Evolutionary conservation across 176 grass and related monocot species (phyloP), one percentile per base, ranked within the genome.

Genomic region (Elaeis guineensis): DNA sequence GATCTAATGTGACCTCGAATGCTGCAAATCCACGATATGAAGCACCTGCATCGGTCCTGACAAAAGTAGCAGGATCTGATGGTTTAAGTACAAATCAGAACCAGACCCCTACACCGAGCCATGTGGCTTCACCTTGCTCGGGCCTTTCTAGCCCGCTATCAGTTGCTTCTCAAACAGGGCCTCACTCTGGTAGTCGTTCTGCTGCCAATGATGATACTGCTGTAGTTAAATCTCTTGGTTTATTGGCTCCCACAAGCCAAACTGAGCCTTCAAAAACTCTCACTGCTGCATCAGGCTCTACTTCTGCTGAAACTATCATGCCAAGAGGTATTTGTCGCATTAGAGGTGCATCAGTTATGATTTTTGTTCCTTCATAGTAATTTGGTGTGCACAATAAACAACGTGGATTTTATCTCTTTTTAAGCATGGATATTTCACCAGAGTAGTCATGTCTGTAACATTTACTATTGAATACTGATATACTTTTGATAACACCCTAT

Each of bases 11-110:
- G 35, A 50, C 14, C 19, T 28, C 48, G 29, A 66, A 28, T 54
- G 16, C 63, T 39, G 35, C 6, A 7, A 39, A 39, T 29, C 26
- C 64, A 54, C 52, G 50, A 19, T 66, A 50, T 16, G 50, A 66
- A 54, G 50, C 50, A 54, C 50, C 64, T 19, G 26, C 18, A 20
- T 59, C 51, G 19, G 64, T 24, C 21, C 68, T 53, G 22, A 49
- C 48, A 24, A 53, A 77, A 55, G 16, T 49, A 28, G 17, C 64
- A 52, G 23, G 5, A 54, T 28, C 64, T 5, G 64, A 66, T 66
- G 51, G 24, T 53, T 53, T 66, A 12, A 66, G 16, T 28, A 30
- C 50, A 5, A 66, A 66, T 23, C 22, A 66, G 49, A 54, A 28
- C 64, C n/a, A 29, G 6, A 54, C 25, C 24, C 64, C 64, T 30